Conservation (phyloP, 2,329 filamentous ascomycete species). For the Nemania sp. region DNA sequence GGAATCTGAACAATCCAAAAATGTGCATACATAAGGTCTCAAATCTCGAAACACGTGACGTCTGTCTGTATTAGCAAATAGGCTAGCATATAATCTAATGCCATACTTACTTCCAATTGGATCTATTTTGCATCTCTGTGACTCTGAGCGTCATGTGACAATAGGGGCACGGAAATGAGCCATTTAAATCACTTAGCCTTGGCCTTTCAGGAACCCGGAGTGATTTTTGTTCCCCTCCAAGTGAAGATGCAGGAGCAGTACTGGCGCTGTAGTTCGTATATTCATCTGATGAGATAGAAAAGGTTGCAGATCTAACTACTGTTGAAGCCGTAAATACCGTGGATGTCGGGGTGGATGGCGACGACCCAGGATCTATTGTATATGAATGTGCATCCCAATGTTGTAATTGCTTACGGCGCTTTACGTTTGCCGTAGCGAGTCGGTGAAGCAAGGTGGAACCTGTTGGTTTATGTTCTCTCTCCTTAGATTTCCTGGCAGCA, state of each 20-base stretch:
- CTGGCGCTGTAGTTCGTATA: too few relatives aligned
- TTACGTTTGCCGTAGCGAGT: slow-evolving; percentile 2
- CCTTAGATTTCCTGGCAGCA: not conserved
- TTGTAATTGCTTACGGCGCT: slow-evolving; percentile 4
- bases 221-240: too few relatives aligned
- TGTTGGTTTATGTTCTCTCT: not conserved
- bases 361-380: not conserved
- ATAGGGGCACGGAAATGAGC: slow-evolving; percentile 10
- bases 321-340: too few relatives aligned
- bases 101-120: slow-evolving; percentile 12
- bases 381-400: slow-evolving; percentile 8
- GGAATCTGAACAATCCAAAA: slow-evolving; percentile 1
- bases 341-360: too few relatives aligned
- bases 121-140: not conserved
- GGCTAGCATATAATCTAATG: not conserved
- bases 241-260: too few relatives aligned
- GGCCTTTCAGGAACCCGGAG: slow-evolving; percentile 3
- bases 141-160: not conserved
- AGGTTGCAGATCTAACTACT: too few relatives aligned
- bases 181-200: not conserved
- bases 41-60: slow-evolving; percentile 16
- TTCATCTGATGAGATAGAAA: too few relatives aligned
- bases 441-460: not conserved
- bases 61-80: not conserved
- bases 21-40: slow-evolving; percentile 17